Conservation (phyloP, 805 yeast genomes). For the Suhomyces pyralidae region DNA sequence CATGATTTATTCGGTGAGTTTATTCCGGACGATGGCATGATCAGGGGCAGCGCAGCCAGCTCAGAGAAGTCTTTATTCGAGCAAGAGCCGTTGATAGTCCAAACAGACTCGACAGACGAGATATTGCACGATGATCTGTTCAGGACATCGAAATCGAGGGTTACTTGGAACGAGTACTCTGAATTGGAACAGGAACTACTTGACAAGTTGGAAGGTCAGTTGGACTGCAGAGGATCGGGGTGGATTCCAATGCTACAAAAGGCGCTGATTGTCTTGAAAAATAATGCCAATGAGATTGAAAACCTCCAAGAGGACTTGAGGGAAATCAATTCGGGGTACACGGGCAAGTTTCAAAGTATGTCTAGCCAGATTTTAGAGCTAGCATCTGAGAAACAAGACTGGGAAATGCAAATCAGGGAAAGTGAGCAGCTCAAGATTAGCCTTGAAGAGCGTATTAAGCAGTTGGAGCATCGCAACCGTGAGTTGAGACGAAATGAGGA, state of each 20-base stretch:
- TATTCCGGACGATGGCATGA: not conserved
- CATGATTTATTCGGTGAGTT: not conserved
- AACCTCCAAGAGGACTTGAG: not conserved
- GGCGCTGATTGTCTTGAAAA: not conserved
- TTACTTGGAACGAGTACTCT: not conserved
- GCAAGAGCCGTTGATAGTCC: not conserved
- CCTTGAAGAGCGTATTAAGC: not conserved
- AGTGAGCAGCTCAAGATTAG: not conserved
- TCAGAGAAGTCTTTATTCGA: not conserved
- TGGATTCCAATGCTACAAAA: not conserved
- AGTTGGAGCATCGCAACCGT: not conserved
- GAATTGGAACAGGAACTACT: not conserved
- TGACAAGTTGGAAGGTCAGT: not conserved
- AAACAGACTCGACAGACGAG: not conserved
- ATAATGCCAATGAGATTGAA: not conserved
- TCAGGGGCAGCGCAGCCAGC: not conserved
- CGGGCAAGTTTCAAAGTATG: not conserved
- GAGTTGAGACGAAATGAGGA: not conserved
- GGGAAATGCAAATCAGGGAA: not conserved
- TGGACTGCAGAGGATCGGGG: not conserved
- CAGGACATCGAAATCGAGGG: not conserved
- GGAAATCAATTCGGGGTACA: not conserved
- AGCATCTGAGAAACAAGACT: not conserved
- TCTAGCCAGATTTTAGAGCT: not conserved
- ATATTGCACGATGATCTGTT: not conserved